Evolutionary conservation across 768 basidiomycete genomes (phyloP).

Genomic region (Phaeotremella skinneri): DNA sequence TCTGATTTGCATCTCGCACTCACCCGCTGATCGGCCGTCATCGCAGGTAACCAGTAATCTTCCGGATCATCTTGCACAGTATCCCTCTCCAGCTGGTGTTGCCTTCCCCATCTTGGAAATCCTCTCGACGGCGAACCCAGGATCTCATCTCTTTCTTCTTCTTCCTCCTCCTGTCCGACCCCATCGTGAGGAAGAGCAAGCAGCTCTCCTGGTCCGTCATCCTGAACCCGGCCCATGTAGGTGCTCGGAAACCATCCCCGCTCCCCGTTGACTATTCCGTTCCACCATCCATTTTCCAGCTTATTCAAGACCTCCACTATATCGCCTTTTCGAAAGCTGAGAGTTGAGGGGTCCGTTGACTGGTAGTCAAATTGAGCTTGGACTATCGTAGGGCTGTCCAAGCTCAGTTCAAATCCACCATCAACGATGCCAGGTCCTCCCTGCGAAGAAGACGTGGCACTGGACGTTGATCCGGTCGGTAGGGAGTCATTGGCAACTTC

Average conservation of each 20-base stretch:
- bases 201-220: conserved; percentile 70
- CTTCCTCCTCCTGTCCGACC: conserved; percentile 1
- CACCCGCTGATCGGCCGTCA: conserved; percentile 79
- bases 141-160: conserved; percentile 16
- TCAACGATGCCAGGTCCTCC: too few relatives aligned
- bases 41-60: conserved; percentile 85
- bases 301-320: conserved; percentile 90
- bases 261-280: conserved; percentile 82
- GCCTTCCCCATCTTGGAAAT: conserved; percentile 2
- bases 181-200: conserved; percentile 58
- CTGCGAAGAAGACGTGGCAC: too few relatives aligned
- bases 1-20: conserved; percentile 5
- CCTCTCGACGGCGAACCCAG: neutral
- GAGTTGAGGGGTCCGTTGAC: conserved; percentile 79
- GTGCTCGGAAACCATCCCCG: conserved; percentile 91
- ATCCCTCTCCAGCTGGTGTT: conserved; percentile 1
- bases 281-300: conserved; percentile 97
- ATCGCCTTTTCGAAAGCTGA: conserved; percentile 81
- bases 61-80: conserved; percentile 12
- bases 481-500: too few relatives aligned
- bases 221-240: conserved; percentile 73
- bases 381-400: too few relatives aligned
- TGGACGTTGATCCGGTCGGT: too few relatives aligned
- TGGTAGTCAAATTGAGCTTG: conserved; percentile 80
- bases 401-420: too few relatives aligned